phyloP scores from a whole-genome alignment of 176 grass and related monocot species.

The Stipa capillata region DNA sequence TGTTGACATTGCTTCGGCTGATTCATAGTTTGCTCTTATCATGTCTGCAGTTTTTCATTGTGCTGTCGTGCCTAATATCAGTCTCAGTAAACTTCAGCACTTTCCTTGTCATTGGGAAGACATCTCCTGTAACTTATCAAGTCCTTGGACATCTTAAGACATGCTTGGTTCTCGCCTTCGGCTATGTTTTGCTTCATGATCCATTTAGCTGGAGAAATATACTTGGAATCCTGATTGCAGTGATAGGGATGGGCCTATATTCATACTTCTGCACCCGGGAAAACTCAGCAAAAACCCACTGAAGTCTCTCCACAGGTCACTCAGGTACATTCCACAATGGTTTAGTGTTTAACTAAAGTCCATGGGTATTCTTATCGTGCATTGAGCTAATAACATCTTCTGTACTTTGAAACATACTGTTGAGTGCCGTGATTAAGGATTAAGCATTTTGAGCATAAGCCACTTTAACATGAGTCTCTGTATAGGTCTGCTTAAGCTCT shows the following conservation, averaged over 20 bases:
- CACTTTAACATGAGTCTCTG: background rate
- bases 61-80: constrained; percentile 90
- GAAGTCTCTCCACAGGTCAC: constrained; percentile 60
- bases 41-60: constrained; percentile 82
- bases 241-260: constrained; percentile 86
- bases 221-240: constrained; percentile 83
- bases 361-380: background rate
- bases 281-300: constrained; percentile 51
- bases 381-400: background rate
- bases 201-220: constrained; percentile 99
- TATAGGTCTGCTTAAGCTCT: background rate
- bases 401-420: background rate
- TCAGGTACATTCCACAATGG: constrained; percentile 48
- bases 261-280: constrained; percentile 82
- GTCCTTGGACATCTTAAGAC: constrained; percentile 97
- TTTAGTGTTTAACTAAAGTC: background rate
- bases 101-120: constrained; percentile 96
- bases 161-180: constrained; percentile 86
- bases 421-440: background rate
- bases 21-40: constrained; percentile 20
- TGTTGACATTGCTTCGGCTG: constrained; percentile 10
- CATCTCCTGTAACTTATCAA: constrained; percentile 97
- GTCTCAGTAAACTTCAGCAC: constrained; percentile 98
- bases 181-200: constrained; percentile 92
- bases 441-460: background rate